phyloP scores from a whole-genome alignment of 2,329 filamentous ascomycete genomes.

The Calonectria leucothoes region DNA sequence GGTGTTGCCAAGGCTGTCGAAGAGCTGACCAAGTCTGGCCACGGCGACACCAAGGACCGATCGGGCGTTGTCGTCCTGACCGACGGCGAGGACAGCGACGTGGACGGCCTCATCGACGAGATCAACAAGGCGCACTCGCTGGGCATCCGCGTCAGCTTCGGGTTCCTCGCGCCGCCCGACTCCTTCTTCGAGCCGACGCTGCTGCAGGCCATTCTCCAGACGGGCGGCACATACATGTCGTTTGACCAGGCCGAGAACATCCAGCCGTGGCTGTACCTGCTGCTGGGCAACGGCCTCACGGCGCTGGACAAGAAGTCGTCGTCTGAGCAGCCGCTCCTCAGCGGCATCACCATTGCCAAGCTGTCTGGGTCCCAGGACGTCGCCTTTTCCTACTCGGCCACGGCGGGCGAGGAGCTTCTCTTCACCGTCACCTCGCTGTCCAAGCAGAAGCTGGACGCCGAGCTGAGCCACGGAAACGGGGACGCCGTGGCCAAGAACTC shows the following conservation, averaged over 20 bases:
- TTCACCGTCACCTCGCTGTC: neutral
- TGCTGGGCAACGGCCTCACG: neutral
- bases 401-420: neutral
- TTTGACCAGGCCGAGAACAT: neutral
- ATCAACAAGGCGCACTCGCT: neutral
- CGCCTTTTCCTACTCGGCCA: neutral
- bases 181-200: neutral
- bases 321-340: neutral
- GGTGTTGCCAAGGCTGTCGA: neutral
- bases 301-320: neutral
- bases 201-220: neutral
- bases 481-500: neutral
- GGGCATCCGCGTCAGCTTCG: neutral
- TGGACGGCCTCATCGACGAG: neutral
- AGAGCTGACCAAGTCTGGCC: neutral
- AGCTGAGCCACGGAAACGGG: neutral
- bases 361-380: neutral
- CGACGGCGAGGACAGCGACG: neutral
- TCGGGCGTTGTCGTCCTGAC: neutral
- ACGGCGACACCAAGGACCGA: neutral
- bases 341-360: conserved; percentile 1
- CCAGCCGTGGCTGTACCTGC: neutral
- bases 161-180: neutral
- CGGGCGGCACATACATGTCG: neutral
- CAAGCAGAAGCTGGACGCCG: neutral